phyloP scores from a whole-genome alignment of 164 flowering plant species.

The Berberis vulgaris region DNA sequence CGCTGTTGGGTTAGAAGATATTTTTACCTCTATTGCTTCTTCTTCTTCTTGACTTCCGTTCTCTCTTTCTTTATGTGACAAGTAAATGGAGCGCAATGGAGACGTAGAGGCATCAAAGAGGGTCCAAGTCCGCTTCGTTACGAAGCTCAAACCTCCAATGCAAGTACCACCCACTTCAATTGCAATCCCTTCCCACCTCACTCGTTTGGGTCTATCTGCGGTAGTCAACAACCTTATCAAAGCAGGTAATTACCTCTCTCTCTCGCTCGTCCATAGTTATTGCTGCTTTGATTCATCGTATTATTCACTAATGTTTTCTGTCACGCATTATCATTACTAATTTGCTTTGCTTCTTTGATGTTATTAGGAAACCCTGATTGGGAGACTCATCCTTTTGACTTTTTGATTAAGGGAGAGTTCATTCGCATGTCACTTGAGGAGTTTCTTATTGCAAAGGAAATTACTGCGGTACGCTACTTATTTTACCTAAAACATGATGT shows the following conservation, averaged over 20 bases:
- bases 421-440: slow-evolving; percentile 81
- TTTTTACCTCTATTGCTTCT: no score
- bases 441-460: slow-evolving; percentile 86
- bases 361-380: slow-evolving; percentile 52
- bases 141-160: slow-evolving; percentile 57
- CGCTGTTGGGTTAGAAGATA: no score
- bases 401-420: slow-evolving; percentile 76
- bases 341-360: background rate
- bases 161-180: slow-evolving; percentile 53
- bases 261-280: background rate
- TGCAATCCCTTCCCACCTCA: slow-evolving; percentile 64
- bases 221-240: slow-evolving; percentile 65
- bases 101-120: slow-evolving; percentile 30
- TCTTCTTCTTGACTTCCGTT: no score
- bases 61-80: no score
- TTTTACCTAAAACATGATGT: background rate
- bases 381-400: slow-evolving; percentile 70
- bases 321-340: background rate
- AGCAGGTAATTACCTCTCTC: slow-evolving; percentile 28
- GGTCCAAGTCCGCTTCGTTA: slow-evolving; percentile 74
- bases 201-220: slow-evolving; percentile 65
- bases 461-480: slow-evolving; percentile 60
- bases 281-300: background rate
- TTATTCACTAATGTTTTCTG: background rate
- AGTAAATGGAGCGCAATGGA: background rate